phyloP scores from a whole-genome alignment of 2,329 filamentous ascomycete species.

The Colletotrichum orbiculare region DNA sequence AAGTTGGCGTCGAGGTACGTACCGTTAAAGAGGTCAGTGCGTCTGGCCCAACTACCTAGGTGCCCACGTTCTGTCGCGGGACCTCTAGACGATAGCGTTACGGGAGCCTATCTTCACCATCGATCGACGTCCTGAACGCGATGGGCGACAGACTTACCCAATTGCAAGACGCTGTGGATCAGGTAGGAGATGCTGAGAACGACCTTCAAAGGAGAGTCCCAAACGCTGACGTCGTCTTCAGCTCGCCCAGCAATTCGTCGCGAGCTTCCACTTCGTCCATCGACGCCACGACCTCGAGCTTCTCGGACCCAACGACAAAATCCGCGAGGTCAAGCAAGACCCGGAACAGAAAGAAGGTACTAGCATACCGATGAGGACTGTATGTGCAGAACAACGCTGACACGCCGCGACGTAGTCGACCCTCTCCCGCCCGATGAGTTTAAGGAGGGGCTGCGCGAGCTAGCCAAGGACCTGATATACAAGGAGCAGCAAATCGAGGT shows the following conservation, averaged over 20 bases:
- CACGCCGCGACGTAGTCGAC: slow-evolving; percentile 57
- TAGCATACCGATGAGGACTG: slow-evolving; percentile 7
- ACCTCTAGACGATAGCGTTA: slow-evolving; percentile 1
- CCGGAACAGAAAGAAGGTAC: slow-evolving; percentile 63
- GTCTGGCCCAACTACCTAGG: no score
- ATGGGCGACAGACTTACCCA: slow-evolving; percentile 86
- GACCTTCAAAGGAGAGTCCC: neutral
- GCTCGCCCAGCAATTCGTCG: slow-evolving; percentile 77
- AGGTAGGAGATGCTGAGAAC: slow-evolving; percentile 60
- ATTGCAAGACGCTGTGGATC: slow-evolving; percentile 85
- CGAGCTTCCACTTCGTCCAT: slow-evolving; percentile 73
- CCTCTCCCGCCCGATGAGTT: slow-evolving; percentile 73
- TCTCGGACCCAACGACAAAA: slow-evolving; percentile 67
- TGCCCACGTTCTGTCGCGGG: slow-evolving; percentile 2
- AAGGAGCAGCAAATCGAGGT: slow-evolving; percentile 88
- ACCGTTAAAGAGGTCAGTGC: neutral
- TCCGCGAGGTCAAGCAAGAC: slow-evolving; percentile 68
- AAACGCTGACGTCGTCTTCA: slow-evolving; percentile 45
- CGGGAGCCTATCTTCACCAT: neutral
- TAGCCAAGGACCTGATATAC: slow-evolving; percentile 79
- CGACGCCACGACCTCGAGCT: slow-evolving; percentile 74
- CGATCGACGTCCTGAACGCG: slow-evolving; percentile 29
- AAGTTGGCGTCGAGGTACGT: slow-evolving; percentile 12
- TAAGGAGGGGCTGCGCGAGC: slow-evolving; percentile 74
- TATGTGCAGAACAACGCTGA: slow-evolving; percentile 24